Evolutionary conservation across 257 asterid species (phyloP), one percentile per base, ranked within the genome.

Genomic region (Solanum lycopersicoides): DNA sequence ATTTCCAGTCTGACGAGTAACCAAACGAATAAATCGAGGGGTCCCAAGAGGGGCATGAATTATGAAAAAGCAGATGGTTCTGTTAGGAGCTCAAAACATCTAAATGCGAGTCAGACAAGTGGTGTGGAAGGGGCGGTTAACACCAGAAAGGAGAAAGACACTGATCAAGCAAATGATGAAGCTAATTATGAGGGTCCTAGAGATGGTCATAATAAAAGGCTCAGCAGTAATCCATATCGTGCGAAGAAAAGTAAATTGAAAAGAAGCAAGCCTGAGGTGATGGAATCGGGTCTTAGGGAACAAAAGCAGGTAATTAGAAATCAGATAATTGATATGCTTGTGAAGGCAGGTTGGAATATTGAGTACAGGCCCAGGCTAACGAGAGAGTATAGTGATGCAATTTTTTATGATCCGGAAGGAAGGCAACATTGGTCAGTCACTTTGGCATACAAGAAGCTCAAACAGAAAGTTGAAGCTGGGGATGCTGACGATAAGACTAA

Each of bases 401-500:
- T 97, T 23, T 97, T 95, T 91, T 93, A 95, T 86, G 98, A 95
- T 83, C 92, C 92, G 69, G 87, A 90, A 0, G 94, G 95, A 73
- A 94, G 86, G 87, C 88, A 92, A 83, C 89, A 94, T 89, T 97
- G 99, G 99, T 97, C 99, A 6, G 92, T 92, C 88, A 97, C 99
- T 35, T 89, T 92, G 92, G 99, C 99, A 23, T 97, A 97, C 90
- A 91, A 66, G 83, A 91, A 88, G 91, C 90, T 97, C 32, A 92
- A 95, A 91, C 82, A 89, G 91, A 95, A 53, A 93, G 91, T 95
- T 87, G 99, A 94, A 56, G 77, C 68, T 53, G 99, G 98, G 59
- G 88, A n/a, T 14, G 98, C 94, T 45, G 94, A 91, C 14, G 92
- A 83, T 13, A 83, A 8, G 85, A 98, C 94, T 71, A 75, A 84